Conservation (phyloP, 306 rosid genomes). For the Coriaria nepalensis region DNA sequence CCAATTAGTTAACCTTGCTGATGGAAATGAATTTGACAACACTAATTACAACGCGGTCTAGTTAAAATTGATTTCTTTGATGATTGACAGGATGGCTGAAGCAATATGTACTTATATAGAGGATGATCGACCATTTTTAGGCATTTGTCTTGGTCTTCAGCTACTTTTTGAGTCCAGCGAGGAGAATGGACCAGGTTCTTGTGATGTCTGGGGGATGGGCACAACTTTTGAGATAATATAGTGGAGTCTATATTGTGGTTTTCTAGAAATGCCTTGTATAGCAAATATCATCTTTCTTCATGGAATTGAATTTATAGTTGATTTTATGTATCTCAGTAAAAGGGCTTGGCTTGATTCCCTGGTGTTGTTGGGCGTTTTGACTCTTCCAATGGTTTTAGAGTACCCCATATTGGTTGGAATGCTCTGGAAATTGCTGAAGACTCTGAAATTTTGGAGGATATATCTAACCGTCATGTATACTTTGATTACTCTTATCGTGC, state of each 20-base stretch:
- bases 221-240: too few species aligned
- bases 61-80: not conserved
- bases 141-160: conserved; percentile 97
- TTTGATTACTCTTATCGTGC: conserved; percentile 95
- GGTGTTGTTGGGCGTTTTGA: conserved; percentile 90
- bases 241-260: too few species aligned
- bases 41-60: too few species aligned
- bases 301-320: conserved; percentile 14
- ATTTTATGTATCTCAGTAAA: conserved; percentile 45
- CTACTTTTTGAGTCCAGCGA: conserved; percentile 85
- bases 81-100: conserved; percentile 69
- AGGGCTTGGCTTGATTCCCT: conserved; percentile 92
- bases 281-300: not conserved
- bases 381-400: conserved; percentile 77
- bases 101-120: conserved; percentile 73
- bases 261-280: conserved; percentile 1
- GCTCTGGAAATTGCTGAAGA: conserved; percentile 49
- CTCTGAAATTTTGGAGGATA: conserved; percentile 75
- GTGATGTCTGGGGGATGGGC: conserved; percentile 1
- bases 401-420: conserved; percentile 98
- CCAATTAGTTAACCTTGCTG: not conserved
- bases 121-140: conserved; percentile 78
- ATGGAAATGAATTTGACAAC: too few species aligned
- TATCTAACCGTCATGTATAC: conserved; percentile 70
- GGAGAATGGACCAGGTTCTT: conserved; percentile 81